These are phyloP conservation scores for Theileria orientalis DNA, from an alignment of 169 alveolate genomes.

Conservation along the genomic window DNA sequence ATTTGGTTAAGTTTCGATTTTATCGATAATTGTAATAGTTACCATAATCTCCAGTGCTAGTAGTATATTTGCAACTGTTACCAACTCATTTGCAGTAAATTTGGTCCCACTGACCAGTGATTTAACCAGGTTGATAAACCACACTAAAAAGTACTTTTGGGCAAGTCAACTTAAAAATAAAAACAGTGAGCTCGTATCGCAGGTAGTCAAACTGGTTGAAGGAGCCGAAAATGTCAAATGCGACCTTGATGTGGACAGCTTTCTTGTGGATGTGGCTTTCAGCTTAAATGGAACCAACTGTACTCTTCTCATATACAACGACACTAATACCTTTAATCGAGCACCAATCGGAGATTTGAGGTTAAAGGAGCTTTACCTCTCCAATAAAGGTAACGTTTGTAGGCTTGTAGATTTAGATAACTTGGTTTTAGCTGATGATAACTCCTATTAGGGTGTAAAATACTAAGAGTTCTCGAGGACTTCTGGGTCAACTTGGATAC, in stretches of 20 bases:
- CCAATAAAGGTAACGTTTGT: constrained; percentile 33
- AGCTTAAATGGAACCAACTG: background rate
- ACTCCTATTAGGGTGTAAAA: constrained; percentile 4
- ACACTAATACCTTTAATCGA: constrained; percentile 8
- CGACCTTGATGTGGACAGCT: constrained; percentile 17
- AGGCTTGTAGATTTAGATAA: background rate
- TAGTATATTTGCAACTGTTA: too few species aligned
- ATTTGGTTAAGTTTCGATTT: too few species aligned
- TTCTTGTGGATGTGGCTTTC: constrained; percentile 42
- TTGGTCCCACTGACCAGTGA: constrained; percentile 22
- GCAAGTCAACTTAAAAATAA: constrained; percentile 6
- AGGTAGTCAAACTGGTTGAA: background rate
- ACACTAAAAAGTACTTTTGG: constrained; percentile 27
- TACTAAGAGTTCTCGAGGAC: constrained; percentile 16
- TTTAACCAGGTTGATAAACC: constrained; percentile 32
- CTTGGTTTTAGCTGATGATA: background rate
- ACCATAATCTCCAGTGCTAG: too few species aligned
- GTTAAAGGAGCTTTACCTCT: constrained; percentile 43
- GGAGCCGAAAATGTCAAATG: background rate
- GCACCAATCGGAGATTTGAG: constrained; percentile 47
- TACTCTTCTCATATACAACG: constrained; percentile 38
- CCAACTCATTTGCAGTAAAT: constrained; percentile 51
- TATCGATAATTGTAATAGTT: too few species aligned
- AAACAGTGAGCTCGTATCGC: constrained; percentile 7
- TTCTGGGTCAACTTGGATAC: constrained; percentile 21